Conservation (phyloP, 805 yeast genomes). For the Lachancea kluyveri region DNA sequence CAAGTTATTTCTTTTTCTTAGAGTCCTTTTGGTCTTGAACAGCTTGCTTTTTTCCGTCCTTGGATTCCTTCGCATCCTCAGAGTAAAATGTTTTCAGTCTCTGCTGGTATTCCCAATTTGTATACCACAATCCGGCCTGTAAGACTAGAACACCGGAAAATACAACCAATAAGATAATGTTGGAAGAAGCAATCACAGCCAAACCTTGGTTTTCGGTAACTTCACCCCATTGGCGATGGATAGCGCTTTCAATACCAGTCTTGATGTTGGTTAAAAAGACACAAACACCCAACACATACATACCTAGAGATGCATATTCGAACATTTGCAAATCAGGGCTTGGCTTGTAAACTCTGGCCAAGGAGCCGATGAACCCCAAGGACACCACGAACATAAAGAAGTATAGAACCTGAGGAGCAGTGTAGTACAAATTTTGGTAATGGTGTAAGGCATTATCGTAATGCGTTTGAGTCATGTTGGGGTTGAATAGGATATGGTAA, state of each 20-base stretch:
- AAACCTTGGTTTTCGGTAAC: slow-evolving; percentile 81
- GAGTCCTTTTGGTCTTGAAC: slow-evolving; percentile 8
- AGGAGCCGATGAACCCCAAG: slow-evolving; percentile 66
- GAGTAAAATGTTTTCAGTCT: slow-evolving; percentile 30
- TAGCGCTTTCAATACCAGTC: slow-evolving; percentile 66
- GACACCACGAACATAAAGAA: slow-evolving; percentile 58
- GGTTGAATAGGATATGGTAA: slow-evolving; percentile 62
- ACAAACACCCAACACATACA: slow-evolving; percentile 64
- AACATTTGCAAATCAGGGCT: slow-evolving; percentile 75
- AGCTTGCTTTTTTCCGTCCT: slow-evolving; percentile 4
- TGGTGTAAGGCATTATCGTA: slow-evolving; percentile 62
- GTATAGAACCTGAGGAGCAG: slow-evolving; percentile 38
- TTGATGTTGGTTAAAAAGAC: slow-evolving; percentile 82
- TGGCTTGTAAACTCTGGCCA: slow-evolving; percentile 83
- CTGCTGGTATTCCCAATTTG: slow-evolving; percentile 50
- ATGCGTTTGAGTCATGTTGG: slow-evolving; percentile 43
- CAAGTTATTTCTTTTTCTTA: slow-evolving; percentile 10
- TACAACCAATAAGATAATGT: slow-evolving; percentile 64
- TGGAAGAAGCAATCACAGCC: slow-evolving; percentile 87
- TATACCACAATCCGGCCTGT: slow-evolving; percentile 87
- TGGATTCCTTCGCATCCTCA: slow-evolving; percentile 23
- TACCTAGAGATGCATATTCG: slow-evolving; percentile 82
- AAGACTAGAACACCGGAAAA: slow-evolving; percentile 74
- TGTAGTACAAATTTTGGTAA: slow-evolving; percentile 65
- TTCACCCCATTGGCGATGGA: slow-evolving; percentile 86